These are phyloP conservation scores for Penicillium sp. DNA, from an alignment of 2,329 filamentous ascomycete species.

Conservation along the genomic window DNA sequence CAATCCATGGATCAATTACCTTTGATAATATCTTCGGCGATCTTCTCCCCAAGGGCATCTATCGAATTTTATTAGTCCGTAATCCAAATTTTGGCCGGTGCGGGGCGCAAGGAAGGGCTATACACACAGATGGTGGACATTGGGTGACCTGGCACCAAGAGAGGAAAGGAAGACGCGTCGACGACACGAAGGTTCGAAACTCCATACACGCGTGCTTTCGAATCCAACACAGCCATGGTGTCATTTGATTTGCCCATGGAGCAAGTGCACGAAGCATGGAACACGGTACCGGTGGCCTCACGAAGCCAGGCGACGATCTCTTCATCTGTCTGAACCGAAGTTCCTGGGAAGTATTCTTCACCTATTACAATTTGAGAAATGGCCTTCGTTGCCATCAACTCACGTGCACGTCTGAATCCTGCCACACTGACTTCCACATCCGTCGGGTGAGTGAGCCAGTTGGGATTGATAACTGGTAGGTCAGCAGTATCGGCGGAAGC, in stretches of 20 bases:
- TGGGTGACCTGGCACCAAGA: neutral
- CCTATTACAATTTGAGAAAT: neutral
- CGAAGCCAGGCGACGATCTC: neutral
- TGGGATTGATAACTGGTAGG: constrained; percentile 48
- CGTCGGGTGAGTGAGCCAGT: constrained; percentile 43
- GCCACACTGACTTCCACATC: constrained; percentile 49
- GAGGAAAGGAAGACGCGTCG: neutral
- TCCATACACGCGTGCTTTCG: neutral
- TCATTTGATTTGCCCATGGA: neutral
- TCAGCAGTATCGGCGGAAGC: constrained; percentile 25
- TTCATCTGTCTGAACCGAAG: neutral
- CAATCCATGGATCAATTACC: too few relatives aligned
- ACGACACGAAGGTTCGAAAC: constrained; percentile 1
- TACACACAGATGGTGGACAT: neutral
- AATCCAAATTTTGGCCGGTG: too few relatives aligned
- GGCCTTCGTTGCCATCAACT: constrained; percentile 30
- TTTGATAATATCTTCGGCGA: too few relatives aligned
- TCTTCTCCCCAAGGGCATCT: too few relatives aligned
- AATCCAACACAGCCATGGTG: neutral
- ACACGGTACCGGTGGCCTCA: neutral
- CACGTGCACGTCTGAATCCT: constrained; percentile 44
- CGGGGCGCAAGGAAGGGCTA: too few relatives aligned
- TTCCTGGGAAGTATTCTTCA: neutral
- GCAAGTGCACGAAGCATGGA: neutral
- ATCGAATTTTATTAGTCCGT: too few relatives aligned